Evolutionary conservation across 129 eudicot species (phyloP).

Genomic region (Centella asiatica): DNA sequence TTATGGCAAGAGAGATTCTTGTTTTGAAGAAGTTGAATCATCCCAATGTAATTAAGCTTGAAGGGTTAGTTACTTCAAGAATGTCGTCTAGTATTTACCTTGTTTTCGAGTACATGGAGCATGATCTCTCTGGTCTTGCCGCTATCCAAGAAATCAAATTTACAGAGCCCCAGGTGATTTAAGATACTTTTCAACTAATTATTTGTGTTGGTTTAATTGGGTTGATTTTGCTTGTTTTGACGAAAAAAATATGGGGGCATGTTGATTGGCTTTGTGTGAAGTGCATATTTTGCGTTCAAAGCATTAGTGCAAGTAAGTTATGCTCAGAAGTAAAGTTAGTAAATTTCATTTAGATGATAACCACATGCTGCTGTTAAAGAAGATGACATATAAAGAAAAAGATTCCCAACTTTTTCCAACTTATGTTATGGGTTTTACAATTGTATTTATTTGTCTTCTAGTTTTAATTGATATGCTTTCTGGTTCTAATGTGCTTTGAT

Average conservation of each 20-base stretch:
- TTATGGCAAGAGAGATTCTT: conserved; percentile 92
- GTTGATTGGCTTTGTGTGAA: background rate
- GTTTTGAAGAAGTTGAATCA: conserved; percentile 66
- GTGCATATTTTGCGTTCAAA: background rate
- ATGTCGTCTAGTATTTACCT: conserved; percentile 83
- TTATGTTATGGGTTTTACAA: conserved; percentile 16
- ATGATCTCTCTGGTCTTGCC: conserved; percentile 90
- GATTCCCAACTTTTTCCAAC: conserved; percentile 1
- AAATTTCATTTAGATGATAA: background rate
- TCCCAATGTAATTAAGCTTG: conserved; percentile 87
- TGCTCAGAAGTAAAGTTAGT: conserved; percentile 1
- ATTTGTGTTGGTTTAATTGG: background rate
- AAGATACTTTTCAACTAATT: background rate
- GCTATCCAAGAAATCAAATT: conserved; percentile 63
- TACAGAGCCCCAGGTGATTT: conserved; percentile 69
- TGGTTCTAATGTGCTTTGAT: conserved; percentile 2
- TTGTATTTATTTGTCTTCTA: conserved; percentile 22
- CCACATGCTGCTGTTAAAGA: background rate
- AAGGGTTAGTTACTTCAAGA: conserved; percentile 85
- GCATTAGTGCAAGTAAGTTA: background rate
- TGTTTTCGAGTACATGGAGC: conserved; percentile 87
- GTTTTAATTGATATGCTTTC: conserved; percentile 15
- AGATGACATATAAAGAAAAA: background rate
- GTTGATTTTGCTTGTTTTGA: background rate
- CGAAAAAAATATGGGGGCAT: no score